A percentile compares a stretch with the other conserved stretches of the same genome.
Conservation (phyloP, 2,329 filamentous ascomycete species). For the Colletotrichum sp. region DNA sequence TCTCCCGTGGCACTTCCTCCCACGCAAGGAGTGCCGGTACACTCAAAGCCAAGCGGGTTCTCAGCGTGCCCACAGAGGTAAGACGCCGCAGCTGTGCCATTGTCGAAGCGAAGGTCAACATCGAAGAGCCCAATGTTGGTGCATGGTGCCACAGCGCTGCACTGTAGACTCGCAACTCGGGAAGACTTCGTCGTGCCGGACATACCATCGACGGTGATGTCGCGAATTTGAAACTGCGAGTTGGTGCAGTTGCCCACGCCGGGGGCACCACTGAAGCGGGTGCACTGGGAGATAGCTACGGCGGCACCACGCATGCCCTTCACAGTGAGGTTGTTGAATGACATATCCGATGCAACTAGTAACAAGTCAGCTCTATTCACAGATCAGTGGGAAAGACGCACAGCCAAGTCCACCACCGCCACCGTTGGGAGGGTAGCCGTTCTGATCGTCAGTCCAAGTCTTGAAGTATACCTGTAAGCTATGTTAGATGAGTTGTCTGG, state of each 20-base stretch:
- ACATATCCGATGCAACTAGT: constrained; percentile 4
- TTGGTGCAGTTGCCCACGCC: constrained; percentile 37
- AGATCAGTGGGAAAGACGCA: constrained; percentile 19
- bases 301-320: constrained; percentile 23
- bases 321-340: constrained; percentile 11
- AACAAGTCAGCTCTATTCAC: background rate
- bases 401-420: constrained; percentile 53
- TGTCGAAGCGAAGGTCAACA: background rate
- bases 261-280: constrained; percentile 29
- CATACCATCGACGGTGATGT: constrained; percentile 24
- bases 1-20: background rate
- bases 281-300: constrained; percentile 37
- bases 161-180: background rate
- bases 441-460: constrained; percentile 51
- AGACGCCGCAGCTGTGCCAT: background rate
- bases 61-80: background rate
- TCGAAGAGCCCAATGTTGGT: background rate
- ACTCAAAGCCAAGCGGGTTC: background rate
- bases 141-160: constrained; percentile 4
- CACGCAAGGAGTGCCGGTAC: background rate
- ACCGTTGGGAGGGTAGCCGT: constrained; percentile 51
- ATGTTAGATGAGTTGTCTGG: background rate
- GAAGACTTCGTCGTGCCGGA: constrained; percentile 1
- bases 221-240: constrained; percentile 33
- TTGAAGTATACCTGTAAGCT: constrained; percentile 51